A percentile compares a stretch with the other conserved stretches of the same genome.
Evolutionary conservation across 257 asterid species (phyloP).

Genomic region (Leptodermis oblonga): DNA sequence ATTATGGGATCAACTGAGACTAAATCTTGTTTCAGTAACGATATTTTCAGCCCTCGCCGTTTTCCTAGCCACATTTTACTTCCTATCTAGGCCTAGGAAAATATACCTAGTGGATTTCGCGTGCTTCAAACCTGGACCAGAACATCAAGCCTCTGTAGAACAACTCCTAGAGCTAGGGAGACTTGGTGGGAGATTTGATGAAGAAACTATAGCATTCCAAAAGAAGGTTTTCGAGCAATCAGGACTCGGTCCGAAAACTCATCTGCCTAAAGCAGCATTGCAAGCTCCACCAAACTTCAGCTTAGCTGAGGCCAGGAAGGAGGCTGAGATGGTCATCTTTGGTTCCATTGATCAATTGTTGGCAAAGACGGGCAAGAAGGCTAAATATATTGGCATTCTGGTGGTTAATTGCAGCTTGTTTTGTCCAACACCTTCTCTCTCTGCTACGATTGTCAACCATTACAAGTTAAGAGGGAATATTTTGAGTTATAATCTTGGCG

Average conservation of each 20-base stretch:
- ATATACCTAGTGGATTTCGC: slow-evolving; percentile 16
- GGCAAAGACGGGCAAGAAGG: slow-evolving; percentile 6
- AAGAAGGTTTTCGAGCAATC: slow-evolving; percentile 31
- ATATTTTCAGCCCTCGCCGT: background rate
- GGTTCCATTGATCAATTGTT: slow-evolving; percentile 5
- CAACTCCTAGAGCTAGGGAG: background rate
- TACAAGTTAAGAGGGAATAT: slow-evolving; percentile 23
- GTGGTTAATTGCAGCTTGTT: slow-evolving; percentile 24
- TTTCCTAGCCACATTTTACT: slow-evolving; percentile 9
- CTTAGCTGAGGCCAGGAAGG: slow-evolving; percentile 15
- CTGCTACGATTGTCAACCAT: slow-evolving; percentile 18
- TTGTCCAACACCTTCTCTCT: slow-evolving; percentile 19
- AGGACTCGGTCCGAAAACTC: slow-evolving; percentile 28
- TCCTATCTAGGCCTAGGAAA: slow-evolving; percentile 1
- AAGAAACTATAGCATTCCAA: slow-evolving; percentile 28
- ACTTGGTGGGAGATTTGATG: slow-evolving; percentile 18
- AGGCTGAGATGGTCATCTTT: slow-evolving; percentile 11
- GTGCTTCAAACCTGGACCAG: slow-evolving; percentile 15
- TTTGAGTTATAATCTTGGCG: slow-evolving; percentile 23
- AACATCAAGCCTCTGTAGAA: slow-evolving; percentile 3
- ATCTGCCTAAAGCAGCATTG: slow-evolving; percentile 18
- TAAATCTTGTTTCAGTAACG: background rate
- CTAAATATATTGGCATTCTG: slow-evolving; percentile 9
- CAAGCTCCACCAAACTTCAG: slow-evolving; percentile 22
- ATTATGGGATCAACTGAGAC: background rate